Evolutionary conservation across 371 early-diverging fungal genomes (phyloP).

Genomic region (Saksenaea vasiformis): DNA sequence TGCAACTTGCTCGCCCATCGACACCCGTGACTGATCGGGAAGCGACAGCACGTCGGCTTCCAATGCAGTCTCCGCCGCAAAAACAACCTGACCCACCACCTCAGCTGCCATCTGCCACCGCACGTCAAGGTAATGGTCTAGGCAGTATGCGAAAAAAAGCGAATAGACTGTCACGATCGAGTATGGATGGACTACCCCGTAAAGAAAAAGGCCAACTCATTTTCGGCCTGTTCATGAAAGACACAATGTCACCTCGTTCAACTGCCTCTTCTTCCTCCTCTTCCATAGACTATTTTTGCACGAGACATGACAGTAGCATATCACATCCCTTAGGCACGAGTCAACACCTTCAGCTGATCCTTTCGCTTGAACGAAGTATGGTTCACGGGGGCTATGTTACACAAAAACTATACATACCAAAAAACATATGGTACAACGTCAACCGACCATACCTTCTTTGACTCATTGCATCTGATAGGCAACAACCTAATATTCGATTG

Average conservation of each 20-base stretch:
- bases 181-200: constrained; percentile 26
- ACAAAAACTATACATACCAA: constrained; percentile 57
- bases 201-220: constrained; percentile 16
- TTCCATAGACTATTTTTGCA: constrained; percentile 4
- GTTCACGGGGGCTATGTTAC: constrained; percentile 55
- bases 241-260: constrained; percentile 5
- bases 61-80: constrained; percentile 4
- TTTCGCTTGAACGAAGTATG: constrained; percentile 52
- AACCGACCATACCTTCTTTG: too few species aligned
- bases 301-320: constrained; percentile 1
- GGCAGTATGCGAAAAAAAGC: constrained; percentile 36
- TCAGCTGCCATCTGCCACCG: constrained; percentile 3
- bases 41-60: neutral
- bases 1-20: neutral
- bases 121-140: constrained; percentile 17
- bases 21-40: constrained; percentile 7
- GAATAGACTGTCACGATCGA: constrained; percentile 31
- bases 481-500: constrained; percentile 51
- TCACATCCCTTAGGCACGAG: neutral
- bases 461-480: constrained; percentile 18
- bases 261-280: constrained; percentile 7
- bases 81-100: constrained; percentile 1
- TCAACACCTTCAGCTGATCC: constrained; percentile 29
- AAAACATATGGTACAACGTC: constrained; percentile 50
- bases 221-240: constrained; percentile 22